These are phyloP conservation scores for Hypoxylon fragiforme DNA, from an alignment of 495 filamentous ascomycete species.

Conservation along the genomic window DNA sequence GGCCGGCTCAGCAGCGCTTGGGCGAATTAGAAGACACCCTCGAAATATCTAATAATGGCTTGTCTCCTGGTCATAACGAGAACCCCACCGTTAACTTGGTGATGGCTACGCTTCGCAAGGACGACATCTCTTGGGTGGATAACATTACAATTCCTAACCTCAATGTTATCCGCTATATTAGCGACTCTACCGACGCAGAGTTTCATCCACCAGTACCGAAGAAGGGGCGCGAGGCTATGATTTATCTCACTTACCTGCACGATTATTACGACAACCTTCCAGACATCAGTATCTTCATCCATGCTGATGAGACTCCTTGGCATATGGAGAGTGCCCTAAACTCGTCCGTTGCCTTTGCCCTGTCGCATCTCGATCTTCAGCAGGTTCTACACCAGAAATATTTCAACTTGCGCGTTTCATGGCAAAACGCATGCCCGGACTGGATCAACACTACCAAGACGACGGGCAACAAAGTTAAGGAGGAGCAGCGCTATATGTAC, in stretches of 20 bases:
- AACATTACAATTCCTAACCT: constrained; percentile 57
- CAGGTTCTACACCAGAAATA: constrained; percentile 51
- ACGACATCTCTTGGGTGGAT: constrained; percentile 65
- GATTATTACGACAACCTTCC: constrained; percentile 71
- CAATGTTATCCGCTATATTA: constrained; percentile 64
- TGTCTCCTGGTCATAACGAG: not conserved
- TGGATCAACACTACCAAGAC: constrained; percentile 61
- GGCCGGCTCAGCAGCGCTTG: constrained; percentile 3
- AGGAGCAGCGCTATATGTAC: constrained; percentile 62
- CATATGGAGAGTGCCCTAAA: constrained; percentile 61
- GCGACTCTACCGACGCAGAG: constrained; percentile 61
- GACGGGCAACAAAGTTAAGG: constrained; percentile 55
- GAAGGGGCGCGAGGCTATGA: constrained; percentile 78
- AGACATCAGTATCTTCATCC: constrained; percentile 71
- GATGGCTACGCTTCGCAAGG: constrained; percentile 56
- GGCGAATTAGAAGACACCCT: not conserved
- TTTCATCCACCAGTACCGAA: constrained; percentile 66
- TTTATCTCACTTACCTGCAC: constrained; percentile 73
- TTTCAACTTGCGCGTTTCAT: constrained; percentile 56
- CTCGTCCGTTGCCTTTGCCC: constrained; percentile 44
- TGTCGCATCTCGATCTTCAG: constrained; percentile 47
- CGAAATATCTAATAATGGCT: not conserved
- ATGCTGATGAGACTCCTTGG: constrained; percentile 67
- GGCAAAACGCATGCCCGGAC: constrained; percentile 56
- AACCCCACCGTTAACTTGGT: constrained; percentile 52